phyloP scores from a whole-genome alignment of 179 eudicot species.

The Spinacia oleracea region DNA sequence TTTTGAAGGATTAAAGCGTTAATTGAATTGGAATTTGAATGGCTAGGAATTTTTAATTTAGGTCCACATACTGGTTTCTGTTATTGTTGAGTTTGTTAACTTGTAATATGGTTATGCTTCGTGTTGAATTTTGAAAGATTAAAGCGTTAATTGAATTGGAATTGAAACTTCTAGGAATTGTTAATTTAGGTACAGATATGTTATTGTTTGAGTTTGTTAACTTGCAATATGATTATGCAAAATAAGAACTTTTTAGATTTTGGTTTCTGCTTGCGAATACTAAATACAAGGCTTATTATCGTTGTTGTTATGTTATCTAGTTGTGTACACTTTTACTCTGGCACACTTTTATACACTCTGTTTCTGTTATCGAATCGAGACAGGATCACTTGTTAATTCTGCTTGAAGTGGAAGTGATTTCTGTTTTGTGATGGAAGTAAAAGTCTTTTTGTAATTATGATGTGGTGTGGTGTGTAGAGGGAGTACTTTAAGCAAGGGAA shows the following conservation, averaged over 20 bases:
- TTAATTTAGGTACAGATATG: background rate
- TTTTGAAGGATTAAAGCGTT: too few relatives aligned
- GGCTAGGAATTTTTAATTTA: too few relatives aligned
- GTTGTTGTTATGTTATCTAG: background rate
- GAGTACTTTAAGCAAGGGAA: constrained; percentile 98
- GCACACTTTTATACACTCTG: background rate
- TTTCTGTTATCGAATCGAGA: too few relatives aligned
- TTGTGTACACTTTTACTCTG: background rate
- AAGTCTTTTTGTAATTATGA: background rate
- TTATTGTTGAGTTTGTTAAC: too few relatives aligned
- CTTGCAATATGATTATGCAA: background rate
- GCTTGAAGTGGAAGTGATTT: constrained; percentile 1
- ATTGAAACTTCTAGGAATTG: too few relatives aligned
- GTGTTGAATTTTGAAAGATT: too few relatives aligned
- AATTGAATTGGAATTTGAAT: too few relatives aligned
- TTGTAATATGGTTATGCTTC: too few relatives aligned
- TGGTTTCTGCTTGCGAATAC: background rate
- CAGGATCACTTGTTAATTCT: background rate
- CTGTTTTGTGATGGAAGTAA: background rate
- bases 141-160: too few relatives aligned
- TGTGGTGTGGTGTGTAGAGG: constrained; percentile 58
- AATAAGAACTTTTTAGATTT: too few relatives aligned
- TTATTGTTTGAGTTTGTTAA: background rate
- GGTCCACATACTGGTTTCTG: background rate
- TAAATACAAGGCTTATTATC: background rate